Conservation (phyloP, 2,329 filamentous ascomycete species). For the Cercospora sojina region DNA sequence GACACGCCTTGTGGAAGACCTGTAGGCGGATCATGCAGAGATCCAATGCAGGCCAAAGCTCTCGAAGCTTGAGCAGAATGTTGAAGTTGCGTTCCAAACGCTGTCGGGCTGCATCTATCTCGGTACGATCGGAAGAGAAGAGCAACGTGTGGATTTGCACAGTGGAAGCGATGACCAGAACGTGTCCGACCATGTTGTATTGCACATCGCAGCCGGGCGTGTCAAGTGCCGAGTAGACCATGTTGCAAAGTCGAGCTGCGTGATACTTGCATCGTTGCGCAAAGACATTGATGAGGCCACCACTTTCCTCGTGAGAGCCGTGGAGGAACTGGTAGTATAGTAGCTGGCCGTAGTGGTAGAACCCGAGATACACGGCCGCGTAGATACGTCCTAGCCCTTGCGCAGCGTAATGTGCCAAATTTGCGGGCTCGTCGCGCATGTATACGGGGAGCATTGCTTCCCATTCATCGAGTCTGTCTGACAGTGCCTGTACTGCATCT, state of each 20-base stretch:
- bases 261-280: constrained; percentile 13
- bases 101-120: constrained; percentile 6
- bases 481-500: constrained; percentile 6
- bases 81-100: constrained; percentile 16
- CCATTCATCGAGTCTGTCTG: constrained; percentile 8
- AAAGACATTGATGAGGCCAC: constrained; percentile 8
- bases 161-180: constrained; percentile 14
- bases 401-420: constrained; percentile 14
- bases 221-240: constrained; percentile 13
- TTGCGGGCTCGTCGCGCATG: constrained; percentile 14
- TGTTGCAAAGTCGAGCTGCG: constrained; percentile 14
- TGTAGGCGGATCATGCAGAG: constrained; percentile 15
- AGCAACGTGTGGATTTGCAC: constrained; percentile 11
- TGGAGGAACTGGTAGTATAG: constrained; percentile 15
- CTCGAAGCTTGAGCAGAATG: constrained; percentile 6
- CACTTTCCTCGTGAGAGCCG: constrained; percentile 9
- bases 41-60: constrained; percentile 9
- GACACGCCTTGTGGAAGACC: constrained; percentile 9
- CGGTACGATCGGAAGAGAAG: constrained; percentile 1
- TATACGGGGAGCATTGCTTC: constrained; percentile 10
- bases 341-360: constrained; percentile 14
- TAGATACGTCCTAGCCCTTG: constrained; percentile 11
- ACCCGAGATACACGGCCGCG: constrained; percentile 8
- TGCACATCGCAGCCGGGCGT: constrained; percentile 13
- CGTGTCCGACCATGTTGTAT: constrained; percentile 15